A percentile compares a stretch with the other conserved stretches of the same genome.
These are phyloP conservation scores for Aechmea fasciata DNA, from an alignment of 176 grass and related monocot species.

Conservation along the genomic window DNA sequence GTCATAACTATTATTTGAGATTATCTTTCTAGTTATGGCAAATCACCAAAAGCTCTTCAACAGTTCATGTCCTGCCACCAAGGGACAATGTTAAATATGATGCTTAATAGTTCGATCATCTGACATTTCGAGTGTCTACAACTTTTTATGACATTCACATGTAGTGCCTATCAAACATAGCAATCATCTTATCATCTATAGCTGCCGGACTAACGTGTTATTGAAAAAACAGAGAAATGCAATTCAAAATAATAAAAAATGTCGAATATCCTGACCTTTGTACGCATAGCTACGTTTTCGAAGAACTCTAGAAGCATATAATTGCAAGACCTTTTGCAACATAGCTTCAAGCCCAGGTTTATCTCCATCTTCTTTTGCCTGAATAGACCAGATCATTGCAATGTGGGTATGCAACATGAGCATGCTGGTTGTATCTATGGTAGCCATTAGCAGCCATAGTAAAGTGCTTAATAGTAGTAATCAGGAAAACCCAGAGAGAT, in stretches of 20 bases:
- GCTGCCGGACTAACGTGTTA: not conserved
- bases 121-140: too few relatives aligned
- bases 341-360: slow-evolving; percentile 82
- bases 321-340: slow-evolving; percentile 81
- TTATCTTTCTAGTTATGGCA: too few relatives aligned
- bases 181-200: too few relatives aligned
- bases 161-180: too few relatives aligned
- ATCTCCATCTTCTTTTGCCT: slow-evolving; percentile 83
- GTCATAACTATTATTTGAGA: too few relatives aligned
- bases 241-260: not conserved
- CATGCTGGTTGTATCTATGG: not conserved
- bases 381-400: slow-evolving; percentile 19
- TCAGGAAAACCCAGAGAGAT: not conserved
- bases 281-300: slow-evolving; percentile 72
- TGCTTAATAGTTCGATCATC: too few relatives aligned
- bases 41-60: too few relatives aligned
- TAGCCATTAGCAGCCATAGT: too few relatives aligned
- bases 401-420: not conserved
- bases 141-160: too few relatives aligned
- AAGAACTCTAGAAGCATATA: slow-evolving; percentile 81
- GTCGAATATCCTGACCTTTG: slow-evolving; percentile 45
- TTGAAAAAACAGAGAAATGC: not conserved
- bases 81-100: too few relatives aligned
- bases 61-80: too few relatives aligned
- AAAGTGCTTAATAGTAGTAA: not conserved